Base-by-base conservation (phyloP, 73 alveolate species). In the Tetrahymena borealis region DNA sequence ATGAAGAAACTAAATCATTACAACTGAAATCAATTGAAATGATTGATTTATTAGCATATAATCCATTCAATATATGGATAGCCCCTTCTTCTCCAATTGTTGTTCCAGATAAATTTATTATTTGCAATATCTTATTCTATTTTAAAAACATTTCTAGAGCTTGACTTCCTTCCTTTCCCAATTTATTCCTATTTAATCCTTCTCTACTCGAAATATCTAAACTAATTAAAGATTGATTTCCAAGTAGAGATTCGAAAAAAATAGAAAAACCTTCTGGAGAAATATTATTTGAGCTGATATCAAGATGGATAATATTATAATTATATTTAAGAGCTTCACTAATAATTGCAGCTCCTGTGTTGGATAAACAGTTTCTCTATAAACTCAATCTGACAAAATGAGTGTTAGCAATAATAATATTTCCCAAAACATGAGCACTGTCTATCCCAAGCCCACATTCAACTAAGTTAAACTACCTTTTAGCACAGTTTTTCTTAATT, bases 301-400 rank as follows among this genome's bases (percentile, higher is more conserved):
- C 97, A 11, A 96, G 35, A 40, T 91, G 94, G 3, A 96, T 94
- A 33, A 96, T 8, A 38, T 92, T 77, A 36, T 32, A 39, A 28
- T 90, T 38, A 78, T 92, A 94, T 33, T 94, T 39, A 18, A 96
- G 39, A 4, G 96, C 95, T 31, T 92, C 91, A 39, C 93, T 91
- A 3, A 96, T 37, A 1, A 94, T 90, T 11, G 38, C 94, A 10
- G 78, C 94, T 13, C 98, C 98, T 41, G 93, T 94, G 91, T 96
- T 97, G 15, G 97, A 96, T 12, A 96, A 90, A n/a, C 37, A n/a
- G 78, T 96, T 96, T 90, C 92, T 96, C 93, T 90, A 90, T 37
- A 96, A 40, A 38, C 90, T 92, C 36, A 94, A 60, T 33, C 92
- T 37, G 8, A 90, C 78, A 33, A 39, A 91, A 33, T 40, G 39